Evolutionary conservation across 2,329 filamentous ascomycete genomes (phyloP), one percentile per base, ranked within the genome.

Genomic region (Dryadomyces quercivorus): DNA sequence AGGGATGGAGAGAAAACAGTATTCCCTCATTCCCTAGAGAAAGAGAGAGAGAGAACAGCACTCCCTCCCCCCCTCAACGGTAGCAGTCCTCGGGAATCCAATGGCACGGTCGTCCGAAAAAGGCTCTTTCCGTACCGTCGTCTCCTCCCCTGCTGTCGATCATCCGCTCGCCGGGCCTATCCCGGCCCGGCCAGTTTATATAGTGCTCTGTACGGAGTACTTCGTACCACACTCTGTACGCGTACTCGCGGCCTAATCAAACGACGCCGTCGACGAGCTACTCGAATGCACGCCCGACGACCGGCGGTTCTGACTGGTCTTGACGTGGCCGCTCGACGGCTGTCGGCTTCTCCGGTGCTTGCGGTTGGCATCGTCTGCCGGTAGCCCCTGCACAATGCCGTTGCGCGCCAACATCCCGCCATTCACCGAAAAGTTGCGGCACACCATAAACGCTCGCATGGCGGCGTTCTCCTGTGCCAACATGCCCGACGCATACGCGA

Each of bases 361-460:
- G 64, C 69, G 69, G 58, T 64, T 70, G 54, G 78, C 70, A 60
- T 75, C 72, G 60, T 75, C 73, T 55, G 74, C 78, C 15, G 81
- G 81, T 42, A 85, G 73, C 51, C 81, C 81, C 68, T 85, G 81
- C 59, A 85, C 80, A 59, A 84, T 82, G 46, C 81, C 81, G 64
- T 84, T 85, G 60, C 81, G 78, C 59, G 81, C 81, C 59, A 84
- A 74, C 89, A 95, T 95, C 67, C 92, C 92, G 63, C 94, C 90
- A 67, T 95, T 96, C 69, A 94, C 88, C 55, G 89, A 95, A 72
- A 96, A 96, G 76, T 95, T 95, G 60, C 90, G 86, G 76, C 92
- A 96, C 61, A 96, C 93, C 82, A 95, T 92, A 71, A 95, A 97
- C 56, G 92, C 92, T 59, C 90, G 86, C 81, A 94, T 94, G 57